Base-by-base conservation (phyloP, 2,329 filamentous ascomycete species). In the Cryphonectria naterciae region DNA sequence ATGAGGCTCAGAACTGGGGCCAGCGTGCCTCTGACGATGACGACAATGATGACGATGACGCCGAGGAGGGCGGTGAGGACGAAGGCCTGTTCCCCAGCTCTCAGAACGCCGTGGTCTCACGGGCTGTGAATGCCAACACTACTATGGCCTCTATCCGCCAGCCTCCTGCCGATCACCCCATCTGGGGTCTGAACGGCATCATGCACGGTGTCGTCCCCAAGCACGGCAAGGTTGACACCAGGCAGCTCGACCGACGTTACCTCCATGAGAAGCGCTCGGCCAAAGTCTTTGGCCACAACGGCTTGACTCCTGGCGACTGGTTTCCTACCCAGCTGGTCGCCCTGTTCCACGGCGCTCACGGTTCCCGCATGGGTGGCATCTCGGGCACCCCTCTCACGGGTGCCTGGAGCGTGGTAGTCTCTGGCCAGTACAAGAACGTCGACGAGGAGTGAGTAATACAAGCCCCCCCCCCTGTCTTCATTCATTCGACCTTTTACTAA, bases 341-440 rank as follows among this genome's bases (percentile, higher is more conserved):
- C 0, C 76, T 88, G 0, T 83, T 85, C 17, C 83, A 86, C 68
- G 87, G 88, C 4, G 87, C 85, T 0, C 88, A 90, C 73, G 87
- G 86, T 2, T 73, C 77, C 0, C 72, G 79, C 0, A 80, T 85
- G 74, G 83, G 79, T 2, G 87, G 86, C 3, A 90, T 91, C 49
- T 82, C 77, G 28, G 87, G 88, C 3, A 79, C 79, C 7, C 75
- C 73, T 0, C 75, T 75, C 0, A 62, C 78, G 1, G 88, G 88
- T 0, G 86, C 87, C 0, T 86, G 81, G 64, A 88, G 85, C 0
- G 83, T 90, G 49, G 83, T 91, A 0, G 78, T 91, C 10, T 84
- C 85, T 0, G 71, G 71, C 5, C 13, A 25, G 1, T 81, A 81
- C 70, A 46, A 71, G 11, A 71, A 73, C 1, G 63, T 78, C 3